Base-by-base conservation (phyloP, 2,329 filamentous ascomycete genomes). In the Paecilomyces sp. region DNA sequence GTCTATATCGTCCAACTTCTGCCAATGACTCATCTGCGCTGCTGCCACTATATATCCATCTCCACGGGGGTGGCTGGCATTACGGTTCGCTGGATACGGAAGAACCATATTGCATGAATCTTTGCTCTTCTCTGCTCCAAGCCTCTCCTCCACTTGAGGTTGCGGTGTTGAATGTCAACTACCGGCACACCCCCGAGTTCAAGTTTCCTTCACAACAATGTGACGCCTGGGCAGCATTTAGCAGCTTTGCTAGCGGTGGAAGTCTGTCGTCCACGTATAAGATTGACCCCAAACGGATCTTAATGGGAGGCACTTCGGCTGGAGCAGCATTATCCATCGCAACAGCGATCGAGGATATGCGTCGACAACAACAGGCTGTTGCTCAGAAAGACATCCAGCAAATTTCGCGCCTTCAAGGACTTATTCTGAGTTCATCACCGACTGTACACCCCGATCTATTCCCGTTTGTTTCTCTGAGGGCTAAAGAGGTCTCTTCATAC, bases 1-100 rank as follows among this genome's bases (percentile, higher is more conserved):
- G 31, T 8, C 12, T 33, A 12, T 33, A 33, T 12, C 31, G 31
- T 8, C 31, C 31, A 33, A 12, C 31, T 7, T 8, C 31, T 33
- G 7, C 7, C 31, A 33, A 12, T 12, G 31, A 33, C 12, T 33
- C 31, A 33, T 33, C 31, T 33, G 31, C 31, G 12, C 31, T 12
- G 31, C 71, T 85, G 0, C 83, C 83, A 0, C 69, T 84, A 0
- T 82, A 80, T 58, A 68, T 82, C 22, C 79, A 82, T 62, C 68
- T 84, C 1, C 83, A 85, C 62, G 83, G 84, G 3, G 83, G 83
- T 2, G 83, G 82, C 0, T 87, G 82, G 60, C 63, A 84, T 8
- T 80, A 82, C n/a, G 85, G 85, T 1, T 82, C 79, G 0, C 65
- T 86, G 2, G 63, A 68, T 1, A 79, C 79, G 0, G 84, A 87